A percentile compares a stretch with the other conserved stretches of the same genome.
These are phyloP conservation scores for Schizophyllum commune DNA, from an alignment of 1,284 basidiomycete genomes.

Conservation along the genomic window DNA sequence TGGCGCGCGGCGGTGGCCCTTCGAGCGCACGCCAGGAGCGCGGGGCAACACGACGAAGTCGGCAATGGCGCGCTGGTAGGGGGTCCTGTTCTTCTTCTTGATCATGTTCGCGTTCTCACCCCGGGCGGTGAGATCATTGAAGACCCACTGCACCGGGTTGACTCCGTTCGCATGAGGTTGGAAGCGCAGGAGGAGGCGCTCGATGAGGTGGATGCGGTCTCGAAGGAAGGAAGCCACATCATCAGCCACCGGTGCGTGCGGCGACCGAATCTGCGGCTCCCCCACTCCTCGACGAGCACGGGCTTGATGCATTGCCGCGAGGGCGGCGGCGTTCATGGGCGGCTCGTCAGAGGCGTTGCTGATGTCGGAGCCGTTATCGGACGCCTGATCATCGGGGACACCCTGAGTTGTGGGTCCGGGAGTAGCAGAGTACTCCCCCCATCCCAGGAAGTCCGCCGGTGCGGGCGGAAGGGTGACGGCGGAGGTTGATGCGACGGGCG, in stretches of 20 bases:
- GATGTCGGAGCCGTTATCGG: background rate
- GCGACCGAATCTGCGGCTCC: too few species aligned
- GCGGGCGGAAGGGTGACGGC: background rate
- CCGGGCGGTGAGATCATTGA: background rate
- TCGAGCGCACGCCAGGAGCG: background rate
- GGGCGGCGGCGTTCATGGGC: background rate
- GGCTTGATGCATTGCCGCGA: background rate
- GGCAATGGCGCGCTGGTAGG: background rate
- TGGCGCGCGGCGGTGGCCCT: background rate
- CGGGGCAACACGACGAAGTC: background rate
- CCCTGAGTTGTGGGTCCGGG: background rate
- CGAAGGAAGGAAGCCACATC: background rate
- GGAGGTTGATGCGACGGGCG: background rate
- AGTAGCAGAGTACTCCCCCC: background rate
- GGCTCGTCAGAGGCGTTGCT: background rate
- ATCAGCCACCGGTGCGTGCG: background rate
- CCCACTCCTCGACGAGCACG: background rate
- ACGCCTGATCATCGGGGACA: background rate
- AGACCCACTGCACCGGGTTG: background rate
- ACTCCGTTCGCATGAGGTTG: background rate
- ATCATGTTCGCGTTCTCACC: background rate
- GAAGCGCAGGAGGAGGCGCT: background rate
- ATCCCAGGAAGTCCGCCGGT: background rate
- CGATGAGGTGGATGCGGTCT: background rate
- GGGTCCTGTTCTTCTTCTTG: background rate